Conservation (phyloP, 208 protist species). For the Leishmania arabica region DNA sequence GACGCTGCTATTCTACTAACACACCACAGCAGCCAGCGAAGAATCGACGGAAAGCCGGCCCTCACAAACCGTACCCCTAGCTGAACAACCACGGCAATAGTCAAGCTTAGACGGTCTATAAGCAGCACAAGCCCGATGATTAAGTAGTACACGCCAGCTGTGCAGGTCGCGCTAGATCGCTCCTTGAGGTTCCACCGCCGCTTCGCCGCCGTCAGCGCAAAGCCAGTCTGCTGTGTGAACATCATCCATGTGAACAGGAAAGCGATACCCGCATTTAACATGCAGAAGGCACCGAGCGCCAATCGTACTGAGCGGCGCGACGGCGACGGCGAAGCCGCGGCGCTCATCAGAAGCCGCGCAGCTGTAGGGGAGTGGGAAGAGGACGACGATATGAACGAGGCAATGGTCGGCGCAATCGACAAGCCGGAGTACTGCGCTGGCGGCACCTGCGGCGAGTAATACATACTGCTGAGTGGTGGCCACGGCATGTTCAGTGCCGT, state of each 20-base stretch:
- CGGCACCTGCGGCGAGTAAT: neutral
- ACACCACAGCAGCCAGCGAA: neutral
- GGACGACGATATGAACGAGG: neutral
- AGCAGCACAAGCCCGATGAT: slow-evolving; percentile 21
- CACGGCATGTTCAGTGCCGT: neutral
- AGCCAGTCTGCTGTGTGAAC: slow-evolving; percentile 22
- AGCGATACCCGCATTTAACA: slow-evolving; percentile 29
- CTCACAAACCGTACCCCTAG: neutral
- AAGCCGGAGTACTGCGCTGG: neutral
- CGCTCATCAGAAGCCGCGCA: neutral
- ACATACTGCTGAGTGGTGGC: neutral
- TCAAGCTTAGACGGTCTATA: slow-evolving; percentile 2
- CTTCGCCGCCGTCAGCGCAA: slow-evolving; percentile 24
- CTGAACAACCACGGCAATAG: neutral
- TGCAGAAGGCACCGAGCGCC: slow-evolving; percentile 20
- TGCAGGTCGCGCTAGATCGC: slow-evolving; percentile 14
- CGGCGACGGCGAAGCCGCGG: neutral
- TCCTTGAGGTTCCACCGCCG: slow-evolving; percentile 27
- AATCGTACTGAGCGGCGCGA: slow-evolving; percentile 1
- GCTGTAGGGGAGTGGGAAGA: neutral
- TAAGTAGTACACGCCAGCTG: slow-evolving; percentile 36
- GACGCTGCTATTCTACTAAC: neutral
- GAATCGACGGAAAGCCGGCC: neutral
- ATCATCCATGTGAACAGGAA: slow-evolving; percentile 60
- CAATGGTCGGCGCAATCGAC: neutral